Percentiles rank a stretch among this genome's conserved stretches.
Conservation (phyloP, 192 early-diverging fungal species). For the Coemansia umbellata region DNA sequence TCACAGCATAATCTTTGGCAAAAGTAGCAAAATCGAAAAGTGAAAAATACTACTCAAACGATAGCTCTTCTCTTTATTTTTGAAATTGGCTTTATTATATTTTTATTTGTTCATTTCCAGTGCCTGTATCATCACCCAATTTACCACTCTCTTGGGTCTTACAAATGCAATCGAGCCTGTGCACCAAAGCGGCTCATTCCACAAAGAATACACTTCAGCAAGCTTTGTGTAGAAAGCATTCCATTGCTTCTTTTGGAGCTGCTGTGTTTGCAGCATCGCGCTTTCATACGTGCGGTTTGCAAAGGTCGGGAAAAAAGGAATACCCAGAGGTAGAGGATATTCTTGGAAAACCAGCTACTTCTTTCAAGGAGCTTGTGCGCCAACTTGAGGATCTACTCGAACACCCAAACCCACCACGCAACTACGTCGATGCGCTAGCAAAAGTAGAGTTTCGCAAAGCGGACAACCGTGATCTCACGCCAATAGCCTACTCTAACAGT, state of each 20-base stretch:
- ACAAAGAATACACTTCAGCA: neutral
- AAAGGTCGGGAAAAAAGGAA: constrained; percentile 1
- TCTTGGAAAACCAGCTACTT: constrained; percentile 22
- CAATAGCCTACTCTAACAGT: neutral
- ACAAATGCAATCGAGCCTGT: constrained; percentile 37
- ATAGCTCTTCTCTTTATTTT: too few species aligned
- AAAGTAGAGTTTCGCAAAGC: constrained; percentile 40
- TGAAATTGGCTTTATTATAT: too few species aligned
- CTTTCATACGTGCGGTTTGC: neutral
- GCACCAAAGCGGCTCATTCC: constrained; percentile 8
- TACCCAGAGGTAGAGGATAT: constrained; percentile 34
- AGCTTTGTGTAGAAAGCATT: neutral
- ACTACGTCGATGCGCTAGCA: constrained; percentile 50
- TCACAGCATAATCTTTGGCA: too few species aligned
- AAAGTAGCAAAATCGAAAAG: too few species aligned
- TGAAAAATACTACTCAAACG: too few species aligned
- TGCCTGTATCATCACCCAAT: too few species aligned
- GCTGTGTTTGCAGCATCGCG: neutral
- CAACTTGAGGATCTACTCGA: constrained; percentile 44
- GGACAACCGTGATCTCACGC: constrained; percentile 25
- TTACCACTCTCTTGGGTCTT: too few species aligned
- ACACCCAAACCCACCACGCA: constrained; percentile 46
- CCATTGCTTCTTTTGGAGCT: neutral
- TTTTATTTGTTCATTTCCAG: too few species aligned
- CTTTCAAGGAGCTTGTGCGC: constrained; percentile 30